Evolutionary conservation across 495 filamentous ascomycete species (phyloP).

Genomic region (Penicillium goetzii): DNA sequence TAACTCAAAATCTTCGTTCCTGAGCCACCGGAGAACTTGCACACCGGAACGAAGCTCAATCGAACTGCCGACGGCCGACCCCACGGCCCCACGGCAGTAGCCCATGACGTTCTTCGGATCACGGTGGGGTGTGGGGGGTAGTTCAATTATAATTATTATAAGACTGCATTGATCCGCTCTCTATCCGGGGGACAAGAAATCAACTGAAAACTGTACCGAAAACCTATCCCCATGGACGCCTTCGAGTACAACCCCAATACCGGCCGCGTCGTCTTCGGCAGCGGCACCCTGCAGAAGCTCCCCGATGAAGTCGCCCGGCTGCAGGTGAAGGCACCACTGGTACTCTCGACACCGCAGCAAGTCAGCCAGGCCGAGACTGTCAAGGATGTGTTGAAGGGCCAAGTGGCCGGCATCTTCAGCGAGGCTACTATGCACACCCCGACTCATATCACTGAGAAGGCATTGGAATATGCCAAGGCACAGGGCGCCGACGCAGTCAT

Average conservation of each 20-base stretch:
- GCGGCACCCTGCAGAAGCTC: slow-evolving; percentile 61
- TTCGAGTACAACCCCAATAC: slow-evolving; percentile 67
- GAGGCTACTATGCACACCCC: slow-evolving; percentile 74
- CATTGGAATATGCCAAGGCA: slow-evolving; percentile 54
- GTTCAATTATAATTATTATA: slow-evolving; percentile 38
- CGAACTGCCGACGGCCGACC: slow-evolving; percentile 34
- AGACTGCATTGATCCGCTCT: slow-evolving; percentile 21
- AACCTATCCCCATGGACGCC: slow-evolving; percentile 46
- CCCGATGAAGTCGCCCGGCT: slow-evolving; percentile 61
- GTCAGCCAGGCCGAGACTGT: slow-evolving; percentile 54
- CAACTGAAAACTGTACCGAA: not conserved
- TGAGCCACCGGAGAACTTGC: not conserved
- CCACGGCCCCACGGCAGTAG: slow-evolving; percentile 35
- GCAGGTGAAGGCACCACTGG: slow-evolving; percentile 57
- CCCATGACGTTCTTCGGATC: slow-evolving; percentile 26
- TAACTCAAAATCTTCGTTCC: not conserved
- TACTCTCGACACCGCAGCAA: slow-evolving; percentile 64
- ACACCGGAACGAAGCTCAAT: slow-evolving; percentile 21
- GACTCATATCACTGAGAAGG: slow-evolving; percentile 62
- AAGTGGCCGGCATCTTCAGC: slow-evolving; percentile 60
- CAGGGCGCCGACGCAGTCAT: slow-evolving; percentile 57
- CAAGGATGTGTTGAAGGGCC: slow-evolving; percentile 52
- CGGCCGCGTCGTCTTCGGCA: slow-evolving; percentile 65
- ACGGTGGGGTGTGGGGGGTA: slow-evolving; percentile 40
- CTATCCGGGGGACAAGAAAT: slow-evolving; percentile 1